These are phyloP conservation scores for Didymella arachidicola DNA, from an alignment of 2,329 filamentous ascomycete genomes.

Conservation along the genomic window DNA sequence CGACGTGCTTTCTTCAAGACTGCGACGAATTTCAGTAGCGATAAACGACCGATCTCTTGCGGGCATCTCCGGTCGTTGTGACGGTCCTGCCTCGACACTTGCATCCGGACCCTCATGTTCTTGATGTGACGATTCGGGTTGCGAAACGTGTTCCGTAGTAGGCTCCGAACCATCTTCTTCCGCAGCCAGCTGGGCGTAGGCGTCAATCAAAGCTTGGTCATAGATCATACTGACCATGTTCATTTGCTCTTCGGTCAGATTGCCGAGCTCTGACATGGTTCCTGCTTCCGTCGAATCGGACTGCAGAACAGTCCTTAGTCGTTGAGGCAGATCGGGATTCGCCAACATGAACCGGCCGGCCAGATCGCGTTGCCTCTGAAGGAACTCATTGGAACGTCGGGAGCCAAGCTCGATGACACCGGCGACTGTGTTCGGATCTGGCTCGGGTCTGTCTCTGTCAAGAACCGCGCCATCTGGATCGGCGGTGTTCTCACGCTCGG, in stretches of 20 bases:
- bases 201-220: slow-evolving; percentile 20
- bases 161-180: slow-evolving; percentile 15
- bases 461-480: slow-evolving; percentile 2
- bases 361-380: slow-evolving; percentile 11
- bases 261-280: neutral
- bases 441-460: neutral
- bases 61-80: slow-evolving; percentile 56
- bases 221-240: slow-evolving; percentile 16
- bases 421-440: slow-evolving; percentile 12
- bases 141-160: neutral
- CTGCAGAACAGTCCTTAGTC: slow-evolving; percentile 6
- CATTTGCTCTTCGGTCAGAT: slow-evolving; percentile 13
- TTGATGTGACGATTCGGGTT: neutral
- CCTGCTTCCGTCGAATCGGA: slow-evolving; percentile 6
- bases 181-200: slow-evolving; percentile 12
- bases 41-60: slow-evolving; percentile 55
- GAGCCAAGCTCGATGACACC: slow-evolving; percentile 14
- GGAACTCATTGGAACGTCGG: slow-evolving; percentile 10
- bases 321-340: slow-evolving; percentile 21
- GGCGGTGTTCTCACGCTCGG: slow-evolving; percentile 18
- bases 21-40: slow-evolving; percentile 58
- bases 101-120: slow-evolving; percentile 8
- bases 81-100: slow-evolving; percentile 19
- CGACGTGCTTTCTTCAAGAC: slow-evolving; percentile 54
- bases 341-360: slow-evolving; percentile 12